These are phyloP conservation scores for Vaccinium vitisidaea DNA, from an alignment of 148 eudicot species.

Conservation along the genomic window DNA sequence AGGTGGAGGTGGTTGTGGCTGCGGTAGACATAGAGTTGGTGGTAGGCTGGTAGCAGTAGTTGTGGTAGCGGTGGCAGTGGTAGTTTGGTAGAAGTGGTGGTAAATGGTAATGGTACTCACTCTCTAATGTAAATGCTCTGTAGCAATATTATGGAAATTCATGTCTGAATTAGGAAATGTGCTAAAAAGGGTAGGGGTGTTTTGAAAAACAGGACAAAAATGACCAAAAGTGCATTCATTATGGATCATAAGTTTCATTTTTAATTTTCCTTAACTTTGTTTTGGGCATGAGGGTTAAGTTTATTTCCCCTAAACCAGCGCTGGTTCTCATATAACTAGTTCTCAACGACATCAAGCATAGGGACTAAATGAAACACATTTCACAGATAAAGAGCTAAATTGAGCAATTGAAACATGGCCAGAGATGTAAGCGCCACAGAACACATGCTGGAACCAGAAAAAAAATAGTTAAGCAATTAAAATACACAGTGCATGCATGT, in stretches of 20 bases:
- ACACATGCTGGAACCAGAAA: not conserved
- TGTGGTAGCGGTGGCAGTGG: not conserved
- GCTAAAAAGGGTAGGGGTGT: not conserved
- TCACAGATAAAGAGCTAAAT: not conserved
- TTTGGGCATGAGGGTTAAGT: not conserved
- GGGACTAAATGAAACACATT: not conserved
- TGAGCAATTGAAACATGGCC: not conserved
- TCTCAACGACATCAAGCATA: not conserved
- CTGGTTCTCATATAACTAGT: not conserved
- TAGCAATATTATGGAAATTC: no score
- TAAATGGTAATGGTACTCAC: not conserved
- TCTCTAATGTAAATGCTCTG: no score
- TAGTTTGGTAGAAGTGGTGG: not conserved
- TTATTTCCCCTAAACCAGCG: not conserved
- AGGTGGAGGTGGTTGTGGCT: not conserved
- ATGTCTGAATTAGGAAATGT: not conserved
- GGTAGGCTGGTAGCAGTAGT: not conserved
- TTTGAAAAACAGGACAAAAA: not conserved
- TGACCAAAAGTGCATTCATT: not conserved
- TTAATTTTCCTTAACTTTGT: not conserved
- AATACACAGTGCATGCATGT: not conserved
- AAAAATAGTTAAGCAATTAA: no score
- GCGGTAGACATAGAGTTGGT: not conserved
- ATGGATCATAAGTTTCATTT: not conserved
- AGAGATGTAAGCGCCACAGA: not conserved